A percentile compares a stretch with the other conserved stretches of the same genome.
phyloP scores from a whole-genome alignment of 306 rosid genomes.

The Prinsepia uniflora region DNA sequence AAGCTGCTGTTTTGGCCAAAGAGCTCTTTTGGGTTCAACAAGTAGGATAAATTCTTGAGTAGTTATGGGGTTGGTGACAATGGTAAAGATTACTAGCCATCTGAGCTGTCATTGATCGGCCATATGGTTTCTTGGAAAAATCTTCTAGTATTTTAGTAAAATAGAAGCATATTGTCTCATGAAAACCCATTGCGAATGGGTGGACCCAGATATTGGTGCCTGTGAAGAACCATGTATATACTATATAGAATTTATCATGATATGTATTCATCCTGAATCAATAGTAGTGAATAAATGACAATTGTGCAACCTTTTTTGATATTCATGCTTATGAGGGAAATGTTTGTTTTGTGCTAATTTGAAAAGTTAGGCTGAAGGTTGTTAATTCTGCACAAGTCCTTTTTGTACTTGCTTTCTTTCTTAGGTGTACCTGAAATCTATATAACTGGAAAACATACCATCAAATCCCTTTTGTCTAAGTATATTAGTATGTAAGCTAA shows the following conservation, averaged over 20 bases:
- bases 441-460: not conserved
- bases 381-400: not conserved
- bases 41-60: not conserved
- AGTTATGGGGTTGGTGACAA: not conserved
- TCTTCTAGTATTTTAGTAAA: not conserved
- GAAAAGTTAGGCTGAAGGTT: not conserved
- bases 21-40: not conserved
- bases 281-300: not conserved
- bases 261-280: not conserved
- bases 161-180: not conserved
- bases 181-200: not conserved
- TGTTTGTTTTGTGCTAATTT: slow-evolving; percentile 1
- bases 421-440: not conserved
- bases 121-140: not conserved
- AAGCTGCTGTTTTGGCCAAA: not conserved
- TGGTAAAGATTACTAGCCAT: not conserved
- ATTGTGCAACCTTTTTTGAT: not conserved
- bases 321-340: not conserved
- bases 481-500: not conserved
- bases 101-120: not conserved
- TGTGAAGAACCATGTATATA: not conserved
- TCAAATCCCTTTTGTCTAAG: not conserved
- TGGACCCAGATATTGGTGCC: not conserved
- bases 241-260: not conserved
- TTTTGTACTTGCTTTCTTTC: not conserved